Evolutionary conservation across 208 protist genomes (phyloP), one percentile per base, ranked within the genome.

Genomic region (Novymonas esmeraldas): DNA sequence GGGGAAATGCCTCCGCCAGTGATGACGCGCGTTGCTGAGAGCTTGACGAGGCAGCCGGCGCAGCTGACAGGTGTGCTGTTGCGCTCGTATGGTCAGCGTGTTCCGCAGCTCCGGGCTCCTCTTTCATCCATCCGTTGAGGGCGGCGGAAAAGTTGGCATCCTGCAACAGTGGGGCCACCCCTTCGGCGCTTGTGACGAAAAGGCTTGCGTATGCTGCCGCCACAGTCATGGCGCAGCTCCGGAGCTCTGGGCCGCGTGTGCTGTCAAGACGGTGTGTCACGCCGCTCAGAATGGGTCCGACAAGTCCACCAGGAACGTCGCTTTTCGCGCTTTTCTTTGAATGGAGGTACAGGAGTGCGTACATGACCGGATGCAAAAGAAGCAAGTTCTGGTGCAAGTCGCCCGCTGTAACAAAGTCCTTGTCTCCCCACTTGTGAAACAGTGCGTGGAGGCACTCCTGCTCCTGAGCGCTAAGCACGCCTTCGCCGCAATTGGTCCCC

Each of bases 301-400:
- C 42, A 28, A 81, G 58, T 20, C 54, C 60, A 55, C 42, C 20
- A 51, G 84, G 78, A 49, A 91, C 70, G 13, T 0, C 9, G 33
- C 31, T 16, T 20, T 38, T 31, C 38, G 56, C 54, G 0, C 41
- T 31, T n/a, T 33, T 22, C 61, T 64, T 54, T 57, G 29, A 64
- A 24, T 64, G 29, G 66, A 74, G 26, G 45, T 82, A 72, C n/a
- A 84, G 45, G n/a, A 91, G 60, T 3, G 73, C 62, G 61, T 91
- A 91, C 70, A 91, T 81, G 54, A 85, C 54, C 4, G 76, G 57
- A 70, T 88, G 77, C 36, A 86, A 55, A n/a, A 87, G 38, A 14
- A 65, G 78, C 1, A 61, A 62, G 62, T 91, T 87, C 9, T 73
- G 33, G 16, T 57, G 33, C 45, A 84, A 44, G 28, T 74, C 64